Evolutionary conservation across 352 stramenopile species (phyloP).

Genomic region (Blastocystis sp.): DNA sequence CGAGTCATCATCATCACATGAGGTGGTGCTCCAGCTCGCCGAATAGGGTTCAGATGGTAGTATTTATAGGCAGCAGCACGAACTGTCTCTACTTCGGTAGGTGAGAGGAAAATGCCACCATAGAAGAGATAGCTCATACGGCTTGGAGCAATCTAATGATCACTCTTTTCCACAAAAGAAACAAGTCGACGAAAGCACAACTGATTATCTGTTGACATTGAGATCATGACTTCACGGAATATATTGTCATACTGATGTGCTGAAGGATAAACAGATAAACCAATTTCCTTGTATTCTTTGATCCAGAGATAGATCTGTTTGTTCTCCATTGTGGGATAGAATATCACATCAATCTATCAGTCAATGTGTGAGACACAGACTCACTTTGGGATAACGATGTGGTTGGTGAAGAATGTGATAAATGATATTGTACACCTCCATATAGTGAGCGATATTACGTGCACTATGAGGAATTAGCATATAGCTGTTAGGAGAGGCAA

Average conservation of each 20-base stretch:
- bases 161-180: background rate
- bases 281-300: conserved; percentile 62
- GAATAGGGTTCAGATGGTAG: conserved; percentile 38
- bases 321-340: conserved; percentile 62
- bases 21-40: background rate
- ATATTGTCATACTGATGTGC: conserved; percentile 22
- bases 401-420: conserved; percentile 49
- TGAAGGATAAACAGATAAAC: background rate
- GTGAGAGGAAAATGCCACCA: conserved; percentile 54
- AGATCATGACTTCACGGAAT: conserved; percentile 29
- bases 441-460: conserved; percentile 67
- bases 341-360: conserved; percentile 42
- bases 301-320: conserved; percentile 66
- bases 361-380: background rate
- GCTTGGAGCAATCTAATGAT: conserved; percentile 37
- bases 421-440: conserved; percentile 63
- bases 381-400: conserved; percentile 15
- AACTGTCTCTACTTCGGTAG: conserved; percentile 50
- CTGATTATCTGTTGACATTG: conserved; percentile 10
- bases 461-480: conserved; percentile 62
- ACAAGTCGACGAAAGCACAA: conserved; percentile 50
- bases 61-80: conserved; percentile 57
- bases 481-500: conserved; percentile 45
- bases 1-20: conserved; percentile 58
- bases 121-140: conserved; percentile 63